These are phyloP conservation scores for Pittosporum tobira DNA, from an alignment of 129 eudicot species.

Conservation along the genomic window DNA sequence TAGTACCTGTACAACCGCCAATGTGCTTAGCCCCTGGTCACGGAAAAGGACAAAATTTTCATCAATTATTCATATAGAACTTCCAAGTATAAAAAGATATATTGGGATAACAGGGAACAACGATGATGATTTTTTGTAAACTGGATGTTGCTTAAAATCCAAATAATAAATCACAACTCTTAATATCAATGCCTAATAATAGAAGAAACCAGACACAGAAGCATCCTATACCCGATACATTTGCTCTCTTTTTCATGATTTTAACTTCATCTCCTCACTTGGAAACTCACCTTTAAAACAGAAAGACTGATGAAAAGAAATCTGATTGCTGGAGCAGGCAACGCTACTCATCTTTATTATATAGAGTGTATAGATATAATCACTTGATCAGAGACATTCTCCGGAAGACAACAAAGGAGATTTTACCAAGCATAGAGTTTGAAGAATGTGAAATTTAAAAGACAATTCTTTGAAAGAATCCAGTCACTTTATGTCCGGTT, in stretches of 20 bases:
- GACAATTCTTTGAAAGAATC: too few species aligned
- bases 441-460: too few species aligned
- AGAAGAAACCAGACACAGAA: not conserved
- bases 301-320: too few species aligned
- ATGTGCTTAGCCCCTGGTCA: conserved; percentile 82
- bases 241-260: conserved; percentile 1
- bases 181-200: not conserved
- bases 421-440: too few species aligned
- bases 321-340: too few species aligned
- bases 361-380: too few species aligned
- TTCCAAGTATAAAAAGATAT: conserved; percentile 5
- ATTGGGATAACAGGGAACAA: not conserved
- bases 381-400: too few species aligned
- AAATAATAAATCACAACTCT: not conserved
- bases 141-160: not conserved
- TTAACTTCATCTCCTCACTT: not conserved
- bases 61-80: not conserved
- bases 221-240: not conserved
- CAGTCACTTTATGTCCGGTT: too few species aligned
- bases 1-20: conserved; percentile 86
- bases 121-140: not conserved
- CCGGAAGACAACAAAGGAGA: too few species aligned
- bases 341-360: too few species aligned
- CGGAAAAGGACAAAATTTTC: conserved; percentile 13
- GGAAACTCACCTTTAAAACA: too few species aligned